Conservation (phyloP, 768 basidiomycete genomes). For the Mycena filopes region DNA sequence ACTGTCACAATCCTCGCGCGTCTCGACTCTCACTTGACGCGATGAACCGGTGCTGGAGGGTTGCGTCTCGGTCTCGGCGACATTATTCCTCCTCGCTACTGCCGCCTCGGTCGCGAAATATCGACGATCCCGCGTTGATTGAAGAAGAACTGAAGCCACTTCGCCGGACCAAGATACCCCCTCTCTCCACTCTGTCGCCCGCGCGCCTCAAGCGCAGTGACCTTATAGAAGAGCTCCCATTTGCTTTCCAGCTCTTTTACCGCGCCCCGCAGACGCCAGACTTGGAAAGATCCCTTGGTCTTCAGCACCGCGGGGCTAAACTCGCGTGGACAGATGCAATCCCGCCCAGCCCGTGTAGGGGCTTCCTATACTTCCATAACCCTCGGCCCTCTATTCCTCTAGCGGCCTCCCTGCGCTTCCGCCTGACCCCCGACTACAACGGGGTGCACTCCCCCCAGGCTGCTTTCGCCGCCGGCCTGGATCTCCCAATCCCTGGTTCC, state of each 20-base stretch:
- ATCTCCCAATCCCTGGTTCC: constrained; percentile 17
- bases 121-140: no score
- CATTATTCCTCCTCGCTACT: no score
- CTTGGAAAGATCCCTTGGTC: neutral
- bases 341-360: constrained; percentile 15
- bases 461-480: constrained; percentile 29
- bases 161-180: neutral
- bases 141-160: no score
- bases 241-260: neutral
- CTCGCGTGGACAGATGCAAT: neutral
- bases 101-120: no score
- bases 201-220: neutral
- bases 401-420: constrained; percentile 34
- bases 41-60: no score
- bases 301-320: neutral
- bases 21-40: no score
- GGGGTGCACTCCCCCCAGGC: constrained; percentile 8
- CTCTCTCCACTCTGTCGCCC: neutral
- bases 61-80: no score
- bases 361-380: constrained; percentile 36
- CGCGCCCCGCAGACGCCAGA: neutral
- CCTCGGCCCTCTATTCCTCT: constrained; percentile 5
- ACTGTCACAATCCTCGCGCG: no score
- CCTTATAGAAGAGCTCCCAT: neutral
- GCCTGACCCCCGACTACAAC: constrained; percentile 24